Percentiles rank a stretch among this genome's conserved stretches.
These are phyloP conservation scores for Aristolochia contorta DNA, from an alignment of 164 flowering plant genomes.

Conservation along the genomic window DNA sequence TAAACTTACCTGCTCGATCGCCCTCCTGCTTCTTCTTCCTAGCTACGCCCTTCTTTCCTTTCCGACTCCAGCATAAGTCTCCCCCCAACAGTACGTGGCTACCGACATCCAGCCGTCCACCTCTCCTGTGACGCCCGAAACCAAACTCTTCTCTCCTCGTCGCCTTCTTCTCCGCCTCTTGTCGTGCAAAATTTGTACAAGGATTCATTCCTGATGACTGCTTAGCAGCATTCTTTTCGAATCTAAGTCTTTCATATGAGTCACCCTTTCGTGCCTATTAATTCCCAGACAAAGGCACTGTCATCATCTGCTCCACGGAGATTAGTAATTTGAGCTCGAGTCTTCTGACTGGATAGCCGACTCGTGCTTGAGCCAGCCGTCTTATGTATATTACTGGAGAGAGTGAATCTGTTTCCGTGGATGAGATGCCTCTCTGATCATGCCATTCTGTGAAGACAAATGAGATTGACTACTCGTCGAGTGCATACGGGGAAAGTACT, in stretches of 20 bases:
- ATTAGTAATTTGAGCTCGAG: no score
- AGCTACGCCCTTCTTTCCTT: no score
- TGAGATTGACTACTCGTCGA: background rate
- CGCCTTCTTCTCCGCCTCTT: background rate
- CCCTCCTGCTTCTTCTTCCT: no score
- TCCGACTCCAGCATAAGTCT: no score
- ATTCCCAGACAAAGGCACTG: background rate
- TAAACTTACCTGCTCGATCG: no score
- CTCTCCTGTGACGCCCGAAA: background rate
- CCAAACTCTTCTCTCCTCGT: background rate
- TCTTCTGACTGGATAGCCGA: no score
- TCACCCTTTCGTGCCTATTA: background rate
- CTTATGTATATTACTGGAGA: background rate
- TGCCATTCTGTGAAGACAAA: background rate
- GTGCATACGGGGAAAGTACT: no score
- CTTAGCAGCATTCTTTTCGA: background rate
- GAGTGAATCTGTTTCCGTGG: conserved; percentile 9
- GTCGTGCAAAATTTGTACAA: background rate
- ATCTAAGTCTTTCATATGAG: background rate
- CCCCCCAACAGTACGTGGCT: no score
- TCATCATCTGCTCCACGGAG: background rate
- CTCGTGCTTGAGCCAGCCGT: background rate
- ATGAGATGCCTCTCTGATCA: conserved; percentile 1
- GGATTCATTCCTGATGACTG: background rate
- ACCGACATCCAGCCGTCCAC: background rate